A percentile compares a stretch with the other conserved stretches of the same genome.
Conservation (phyloP, 2,329 filamentous ascomycete species). For the Pleurostoma richardsiae region DNA sequence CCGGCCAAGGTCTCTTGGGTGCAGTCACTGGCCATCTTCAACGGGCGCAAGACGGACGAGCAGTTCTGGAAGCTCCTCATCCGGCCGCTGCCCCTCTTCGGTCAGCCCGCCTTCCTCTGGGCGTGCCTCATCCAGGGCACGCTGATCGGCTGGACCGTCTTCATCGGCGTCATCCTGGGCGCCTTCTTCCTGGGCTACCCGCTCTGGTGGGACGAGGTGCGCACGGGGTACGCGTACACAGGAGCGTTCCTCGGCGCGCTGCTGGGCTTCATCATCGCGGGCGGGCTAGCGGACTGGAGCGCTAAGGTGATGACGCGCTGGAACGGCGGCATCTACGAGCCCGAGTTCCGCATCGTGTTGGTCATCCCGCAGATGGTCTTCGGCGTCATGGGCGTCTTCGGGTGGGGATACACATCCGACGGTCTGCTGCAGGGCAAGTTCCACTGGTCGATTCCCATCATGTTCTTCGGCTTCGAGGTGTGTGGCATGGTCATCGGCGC, state of each 20-base stretch:
- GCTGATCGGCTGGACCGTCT: slow-evolving; percentile 92
- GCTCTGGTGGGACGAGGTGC: slow-evolving; percentile 73
- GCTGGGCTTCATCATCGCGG: slow-evolving; percentile 71
- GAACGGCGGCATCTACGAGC: slow-evolving; percentile 83
- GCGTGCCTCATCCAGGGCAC: slow-evolving; percentile 74
- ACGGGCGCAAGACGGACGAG: slow-evolving; percentile 77
- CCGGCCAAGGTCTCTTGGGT: slow-evolving; percentile 51
- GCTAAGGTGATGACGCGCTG: slow-evolving; percentile 64
- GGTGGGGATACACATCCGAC: slow-evolving; percentile 71
- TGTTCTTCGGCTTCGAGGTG: slow-evolving; percentile 81
- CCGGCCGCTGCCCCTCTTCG: slow-evolving; percentile 77
- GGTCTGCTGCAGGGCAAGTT: slow-evolving; percentile 52
- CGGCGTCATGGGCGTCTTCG: slow-evolving; percentile 73
- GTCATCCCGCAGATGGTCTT: slow-evolving; percentile 78
- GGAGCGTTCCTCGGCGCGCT: slow-evolving; percentile 82
- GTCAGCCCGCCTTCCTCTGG: slow-evolving; percentile 85
- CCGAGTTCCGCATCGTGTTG: slow-evolving; percentile 81
- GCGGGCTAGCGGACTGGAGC: slow-evolving; percentile 66
- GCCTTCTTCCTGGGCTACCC: slow-evolving; percentile 77
- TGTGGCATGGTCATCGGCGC: slow-evolving; percentile 90
- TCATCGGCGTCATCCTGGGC: slow-evolving; percentile 81
- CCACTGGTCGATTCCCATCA: slow-evolving; percentile 67
- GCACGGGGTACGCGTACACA: slow-evolving; percentile 83
- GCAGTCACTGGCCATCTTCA: slow-evolving; percentile 64
- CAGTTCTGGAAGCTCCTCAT: slow-evolving; percentile 58